phyloP scores from a whole-genome alignment of 768 basidiomycete species.

The Leccinellum rugosiceps region DNA sequence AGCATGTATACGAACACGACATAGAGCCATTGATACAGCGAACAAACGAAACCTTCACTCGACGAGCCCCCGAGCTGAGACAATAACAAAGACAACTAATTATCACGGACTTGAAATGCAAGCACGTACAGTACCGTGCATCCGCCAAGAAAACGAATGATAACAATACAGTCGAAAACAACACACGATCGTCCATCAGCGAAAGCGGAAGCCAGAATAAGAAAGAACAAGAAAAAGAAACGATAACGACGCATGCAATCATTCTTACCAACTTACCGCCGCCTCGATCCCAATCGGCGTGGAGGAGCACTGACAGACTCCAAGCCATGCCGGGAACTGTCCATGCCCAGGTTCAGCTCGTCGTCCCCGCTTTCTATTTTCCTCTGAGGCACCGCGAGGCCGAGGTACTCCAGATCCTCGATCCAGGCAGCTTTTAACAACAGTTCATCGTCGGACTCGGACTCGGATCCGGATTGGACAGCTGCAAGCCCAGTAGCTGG shows the following conservation, averaged over 20 bases:
- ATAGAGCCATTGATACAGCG: constrained; percentile 1
- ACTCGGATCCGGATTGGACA: constrained; percentile 5
- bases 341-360: constrained; percentile 31
- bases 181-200: background rate
- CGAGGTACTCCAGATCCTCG: constrained; percentile 24
- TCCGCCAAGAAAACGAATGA: constrained; percentile 5
- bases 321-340: constrained; percentile 8
- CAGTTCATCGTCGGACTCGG: constrained; percentile 26
- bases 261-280: constrained; percentile 4
- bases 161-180: constrained; percentile 1
- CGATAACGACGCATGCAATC: background rate
- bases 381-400: constrained; percentile 3
- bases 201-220: background rate
- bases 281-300: constrained; percentile 7
- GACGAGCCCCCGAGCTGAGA: background rate
- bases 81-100: background rate
- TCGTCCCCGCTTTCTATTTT: constrained; percentile 11
- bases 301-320: constrained; percentile 4
- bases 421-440: constrained; percentile 18
- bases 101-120: background rate
- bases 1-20: background rate
- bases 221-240: background rate
- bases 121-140: constrained; percentile 1
- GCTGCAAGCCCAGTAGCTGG: background rate
- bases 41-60: background rate